Base-by-base conservation (phyloP, 176 grass and related monocot genomes). In the Elymus sibiricus region DNA sequence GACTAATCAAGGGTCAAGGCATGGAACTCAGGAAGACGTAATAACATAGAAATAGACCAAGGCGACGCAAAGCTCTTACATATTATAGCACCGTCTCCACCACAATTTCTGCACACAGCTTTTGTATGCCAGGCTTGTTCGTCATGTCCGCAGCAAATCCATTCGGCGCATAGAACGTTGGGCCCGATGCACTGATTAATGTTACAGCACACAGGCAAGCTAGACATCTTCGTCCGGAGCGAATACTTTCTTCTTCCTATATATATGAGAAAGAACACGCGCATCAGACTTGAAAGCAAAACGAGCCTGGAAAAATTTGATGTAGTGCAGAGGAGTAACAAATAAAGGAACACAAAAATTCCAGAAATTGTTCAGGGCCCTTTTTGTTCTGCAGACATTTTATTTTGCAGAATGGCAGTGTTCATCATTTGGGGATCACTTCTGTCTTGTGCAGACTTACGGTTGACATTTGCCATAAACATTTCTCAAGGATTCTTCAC, bases 81-180 rank as follows among this genome's bases (percentile, higher is more conserved):
- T 94, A 98, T 82, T 38, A 98, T 79, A 87, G 90, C 93, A 59
- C 96, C 93, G 11, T 84, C 92, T 31, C 96, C 96, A 2, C 39
- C 76, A 77, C 96, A 98, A 73, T 98, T 98, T 24, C 86, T 71
- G 87, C 96, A 98, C 11, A 98, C 93, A 35, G 91, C 81, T 95
- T 95, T 84, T 88, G 88, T 69, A 65, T 83, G 40, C 40, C 66
- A 2, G 83, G 11, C 55, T 86, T 61, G 46, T 78, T 89, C 66
- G 35, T 69, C 74, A 64, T 83, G 66, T 83, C 95, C 14, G 81
- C 79, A 5, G 96, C 84, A 32, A 90, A 66, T 79, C 87, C 91
- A 25, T 78, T 85, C 58, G 91, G 84, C 63, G 89, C 39, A 85
- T 55, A 60, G 37, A 89, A 82, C 79, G 82, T 89, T 47, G 88